A percentile compares a stretch with the other conserved stretches of the same genome.
phyloP scores from a whole-genome alignment of 305 asterid genomes.

The Caryopteris hybrid region DNA sequence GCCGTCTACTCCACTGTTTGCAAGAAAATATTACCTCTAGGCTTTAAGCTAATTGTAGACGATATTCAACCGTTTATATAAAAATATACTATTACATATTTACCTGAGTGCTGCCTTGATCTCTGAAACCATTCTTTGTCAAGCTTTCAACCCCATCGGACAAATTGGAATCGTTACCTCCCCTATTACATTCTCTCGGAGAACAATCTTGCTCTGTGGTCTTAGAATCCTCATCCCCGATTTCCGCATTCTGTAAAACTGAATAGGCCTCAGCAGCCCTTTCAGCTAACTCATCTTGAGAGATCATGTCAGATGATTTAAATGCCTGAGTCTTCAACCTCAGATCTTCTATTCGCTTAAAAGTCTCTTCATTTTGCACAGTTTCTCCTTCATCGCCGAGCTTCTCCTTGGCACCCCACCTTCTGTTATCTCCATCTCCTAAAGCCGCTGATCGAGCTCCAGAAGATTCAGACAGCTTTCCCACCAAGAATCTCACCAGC shows the following conservation, averaged over 20 bases:
- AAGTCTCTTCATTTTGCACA: conserved; percentile 20
- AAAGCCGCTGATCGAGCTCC: conserved; percentile 16
- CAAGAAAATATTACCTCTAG: neutral
- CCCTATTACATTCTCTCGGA: neutral
- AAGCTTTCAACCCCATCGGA: conserved; percentile 11
- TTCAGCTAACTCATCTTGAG: conserved; percentile 11
- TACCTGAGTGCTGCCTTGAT: conserved; percentile 22
- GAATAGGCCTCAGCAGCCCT: conserved; percentile 19
- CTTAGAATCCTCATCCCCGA: conserved; percentile 3
- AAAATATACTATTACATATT: neutral
- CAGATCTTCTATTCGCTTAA: conserved; percentile 16
- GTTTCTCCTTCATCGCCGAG: conserved; percentile 15
- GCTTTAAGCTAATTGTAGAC: neutral
- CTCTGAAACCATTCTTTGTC: conserved; percentile 6
- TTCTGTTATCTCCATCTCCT: conserved; percentile 14
- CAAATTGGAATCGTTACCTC: neutral
- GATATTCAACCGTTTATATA: neutral
- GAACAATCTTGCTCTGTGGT: neutral
- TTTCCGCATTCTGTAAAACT: conserved; percentile 5
- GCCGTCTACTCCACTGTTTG: neutral
- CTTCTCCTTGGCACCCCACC: conserved; percentile 16
- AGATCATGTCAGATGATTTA: neutral
- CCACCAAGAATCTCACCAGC: conserved; percentile 55
- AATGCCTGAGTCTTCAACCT: conserved; percentile 16
- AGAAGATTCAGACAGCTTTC: conserved; percentile 44